Conservation (phyloP, 768 basidiomycete genomes). For the Kwoniella dejecticola region DNA sequence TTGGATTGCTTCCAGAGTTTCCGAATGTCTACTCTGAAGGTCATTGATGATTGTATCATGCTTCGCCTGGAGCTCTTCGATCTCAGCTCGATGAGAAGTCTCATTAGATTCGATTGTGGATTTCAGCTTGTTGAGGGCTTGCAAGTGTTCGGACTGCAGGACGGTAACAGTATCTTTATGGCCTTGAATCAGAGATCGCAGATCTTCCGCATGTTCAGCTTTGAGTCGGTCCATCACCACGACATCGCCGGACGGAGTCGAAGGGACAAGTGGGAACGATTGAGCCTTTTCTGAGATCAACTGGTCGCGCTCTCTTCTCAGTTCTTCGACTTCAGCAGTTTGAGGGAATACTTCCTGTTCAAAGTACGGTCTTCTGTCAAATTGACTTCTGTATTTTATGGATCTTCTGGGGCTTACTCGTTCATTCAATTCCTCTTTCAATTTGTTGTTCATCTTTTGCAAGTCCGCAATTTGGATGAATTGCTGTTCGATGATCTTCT, state of each 20-base stretch:
- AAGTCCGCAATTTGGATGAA: slow-evolving; percentile 63
- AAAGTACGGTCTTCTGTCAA: neutral
- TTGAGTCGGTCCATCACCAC: slow-evolving; percentile 19
- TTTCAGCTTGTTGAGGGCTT: slow-evolving; percentile 20
- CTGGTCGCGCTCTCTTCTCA: slow-evolving; percentile 56
- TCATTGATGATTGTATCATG: slow-evolving; percentile 17
- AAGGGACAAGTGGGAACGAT: slow-evolving; percentile 11
- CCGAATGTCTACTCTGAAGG: slow-evolving; percentile 17
- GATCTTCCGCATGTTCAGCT: slow-evolving; percentile 47
- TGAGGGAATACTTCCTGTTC: slow-evolving; percentile 1
- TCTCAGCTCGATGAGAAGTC: slow-evolving; percentile 1
- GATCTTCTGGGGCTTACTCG: slow-evolving; percentile 22
- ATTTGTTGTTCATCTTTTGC: slow-evolving; percentile 78
- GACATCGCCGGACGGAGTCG: neutral
- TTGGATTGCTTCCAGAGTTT: slow-evolving; percentile 16
- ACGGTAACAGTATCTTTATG: slow-evolving; percentile 27
- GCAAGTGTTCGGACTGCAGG: slow-evolving; percentile 22
- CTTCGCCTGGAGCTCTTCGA: slow-evolving; percentile 2
- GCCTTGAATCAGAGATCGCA: slow-evolving; percentile 28
- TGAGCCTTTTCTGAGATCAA: slow-evolving; percentile 26
- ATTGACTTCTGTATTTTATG: neutral
- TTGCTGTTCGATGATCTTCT: slow-evolving; percentile 73
- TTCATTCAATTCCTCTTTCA: slow-evolving; percentile 69
- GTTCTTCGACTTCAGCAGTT: slow-evolving; percentile 61
- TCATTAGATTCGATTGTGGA: slow-evolving; percentile 7